Evolutionary conservation across 768 basidiomycete genomes (phyloP), one percentile per base, ranked within the genome.

Genomic region (Lactarius deliciosus): DNA sequence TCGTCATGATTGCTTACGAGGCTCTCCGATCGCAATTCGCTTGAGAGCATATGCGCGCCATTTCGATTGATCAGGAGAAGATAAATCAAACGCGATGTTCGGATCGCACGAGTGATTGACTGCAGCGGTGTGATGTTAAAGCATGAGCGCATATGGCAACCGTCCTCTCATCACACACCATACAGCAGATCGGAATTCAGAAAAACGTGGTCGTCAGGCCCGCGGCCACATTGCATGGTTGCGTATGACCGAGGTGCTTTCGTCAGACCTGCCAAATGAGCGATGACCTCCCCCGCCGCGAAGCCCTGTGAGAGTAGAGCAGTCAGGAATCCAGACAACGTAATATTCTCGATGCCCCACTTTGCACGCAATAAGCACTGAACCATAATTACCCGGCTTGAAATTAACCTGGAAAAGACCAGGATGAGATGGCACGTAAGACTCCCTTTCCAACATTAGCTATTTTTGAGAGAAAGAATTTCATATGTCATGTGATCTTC

Each of bases 71-170:
- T 82, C 76, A 38, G 70, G 45, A 0, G 80, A 78, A 34, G 81
- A 79, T 6, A 88, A 73, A 71, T 87, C 82, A 71, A 87, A 82
- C 1, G 78, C 82, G 58, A 81, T 77, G 63, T 84, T 86, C 4
- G 86, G 86, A 20, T 82, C 80, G 75, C 87, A 89, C 15, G 85
- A 86, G 73, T 87, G 86, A 72, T 87, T 86, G 66, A 84, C 84
- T 85, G 59, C 30, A n/a, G 13, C 5, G 47, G 20, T 6, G 43
- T 16, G 36, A 28, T 28, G 22, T 22, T 3, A 15, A 15, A 34
- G 9, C 34, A 34, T 34, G 68, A 34, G 64, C 40, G 22, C 11
- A 15, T 16, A 25, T 11, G 22, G 10, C 43, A 6, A 6, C 18
- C 18, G 16, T 25, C 7, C 9, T 13, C 36, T 22, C 60, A 66